Evolutionary conservation across 768 basidiomycete species (phyloP).

Genomic region (Ephemerocybe angulata): DNA sequence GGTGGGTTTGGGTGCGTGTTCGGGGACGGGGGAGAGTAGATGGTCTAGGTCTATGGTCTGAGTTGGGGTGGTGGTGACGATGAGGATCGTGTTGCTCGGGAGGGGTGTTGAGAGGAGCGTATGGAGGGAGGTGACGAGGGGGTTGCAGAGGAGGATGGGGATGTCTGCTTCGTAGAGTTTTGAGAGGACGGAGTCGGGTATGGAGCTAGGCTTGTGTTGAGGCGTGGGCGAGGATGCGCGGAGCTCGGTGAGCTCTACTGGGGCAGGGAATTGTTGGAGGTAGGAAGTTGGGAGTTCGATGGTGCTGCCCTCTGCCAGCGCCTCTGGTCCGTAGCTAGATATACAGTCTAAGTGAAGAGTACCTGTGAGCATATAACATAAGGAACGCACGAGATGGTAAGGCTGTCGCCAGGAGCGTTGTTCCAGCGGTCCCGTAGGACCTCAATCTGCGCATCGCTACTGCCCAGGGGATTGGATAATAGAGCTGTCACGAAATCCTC

Average conservation of each 20-base stretch:
- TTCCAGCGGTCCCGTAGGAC: constrained; percentile 51
- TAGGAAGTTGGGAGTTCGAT: constrained; percentile 45
- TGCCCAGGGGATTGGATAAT: constrained; percentile 65
- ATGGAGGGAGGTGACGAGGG: constrained; percentile 31
- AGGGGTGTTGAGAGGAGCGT: constrained; percentile 26
- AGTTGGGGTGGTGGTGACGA: constrained; percentile 18
- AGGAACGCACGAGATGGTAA: constrained; percentile 40
- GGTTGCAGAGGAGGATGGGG: constrained; percentile 66
- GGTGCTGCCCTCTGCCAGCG: constrained; percentile 13
- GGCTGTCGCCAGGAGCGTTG: constrained; percentile 18
- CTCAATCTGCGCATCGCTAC: constrained; percentile 42
- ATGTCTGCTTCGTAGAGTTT: constrained; percentile 50
- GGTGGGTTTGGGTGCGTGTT: constrained; percentile 14
- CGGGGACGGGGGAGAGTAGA: constrained; percentile 18
- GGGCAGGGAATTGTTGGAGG: constrained; percentile 52
- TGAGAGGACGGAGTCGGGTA: background rate
- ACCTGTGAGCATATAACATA: constrained; percentile 10
- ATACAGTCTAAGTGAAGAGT: constrained; percentile 16
- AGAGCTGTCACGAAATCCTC: constrained; percentile 65
- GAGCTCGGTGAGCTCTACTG: constrained; percentile 47
- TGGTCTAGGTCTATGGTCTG: constrained; percentile 13
- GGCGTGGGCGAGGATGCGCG: constrained; percentile 17
- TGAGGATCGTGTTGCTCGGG: constrained; percentile 44
- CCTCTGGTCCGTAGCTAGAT: constrained; percentile 23
- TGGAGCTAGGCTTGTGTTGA: constrained; percentile 14